Evolutionary conservation across 306 rosid species (phyloP), one percentile per base, ranked within the genome.

Genomic region (Cucumis hystrix): DNA sequence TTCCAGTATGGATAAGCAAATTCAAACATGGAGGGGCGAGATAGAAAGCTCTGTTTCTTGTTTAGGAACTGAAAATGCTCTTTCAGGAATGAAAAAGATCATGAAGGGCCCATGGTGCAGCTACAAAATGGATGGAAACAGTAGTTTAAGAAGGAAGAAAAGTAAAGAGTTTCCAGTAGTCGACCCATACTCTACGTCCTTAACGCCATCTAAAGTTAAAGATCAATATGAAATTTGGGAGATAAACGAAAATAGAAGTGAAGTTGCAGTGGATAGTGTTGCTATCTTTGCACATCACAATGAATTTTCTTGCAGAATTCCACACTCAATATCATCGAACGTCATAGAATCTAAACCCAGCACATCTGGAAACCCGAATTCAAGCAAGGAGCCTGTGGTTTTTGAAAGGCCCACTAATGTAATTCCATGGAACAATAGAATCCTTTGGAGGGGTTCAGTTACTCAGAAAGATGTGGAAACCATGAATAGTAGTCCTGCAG

Each of bases 61-160:
- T 68, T 80, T 82, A 65, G 85, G 63, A 68, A 74, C 85, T 69
- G 79, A 84, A 69, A 86, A 80, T 82, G 80, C 76, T 58, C 56
- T 59, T 12, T 81, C 80, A n/a, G 87, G 87, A 76, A 49, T 39
- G 23, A 74, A 77, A 71, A 88, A 79, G 78, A 83, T 74, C 77
- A 6, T n/a, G 78, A 84, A 83, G 80, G 87, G 69, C 62, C 55
- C 18, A 74, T 75, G 85, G 85, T 81, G 79, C 82, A 81, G 86
- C 75, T 13, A 51, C 65, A 86, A 80, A 84, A 70, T 8, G 49
- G 91, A 90, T 77, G 82, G 86, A 84, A 82, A 79, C 78, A 85
- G 78, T 49, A 75, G 75, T 43, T 7, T 76, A 77, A 78, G 83
- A 39, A 90, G 82, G 88, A 95, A 90, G 87, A 94, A 88, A 81